Evolutionary conservation across 1,139 yeast species (phyloP), one percentile per base, ranked within the genome.

Genomic region (Yamadazyma kanchanaburiensis): DNA sequence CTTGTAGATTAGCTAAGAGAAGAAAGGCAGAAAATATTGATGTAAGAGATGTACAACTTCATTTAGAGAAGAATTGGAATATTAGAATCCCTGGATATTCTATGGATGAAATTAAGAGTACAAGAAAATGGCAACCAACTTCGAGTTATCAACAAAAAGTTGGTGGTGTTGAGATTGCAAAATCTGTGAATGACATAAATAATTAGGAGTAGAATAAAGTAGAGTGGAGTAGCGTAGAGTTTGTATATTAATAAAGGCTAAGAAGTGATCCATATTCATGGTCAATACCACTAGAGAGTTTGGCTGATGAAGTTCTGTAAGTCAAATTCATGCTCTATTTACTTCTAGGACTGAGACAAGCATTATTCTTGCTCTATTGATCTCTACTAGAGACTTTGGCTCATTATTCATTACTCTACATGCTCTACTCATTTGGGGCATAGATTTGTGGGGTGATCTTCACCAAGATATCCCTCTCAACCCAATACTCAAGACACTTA

Each of bases 41-140:
- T 47, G 86, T 85, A 12, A 79, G 81, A 47, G 98, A 91, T 54
- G 76, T 94, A 30, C 98, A 91, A 58, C 61, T 91, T 35, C 96
- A 91, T 54, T 65, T 91, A 46, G 98, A 94, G 49, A 77, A 89
- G 44, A 91, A 89, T 53, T 91, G 97, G 97, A 89, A 89, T 53
- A 86, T 91, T 38, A 74, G 95, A 44, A 76, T 91, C 17, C 97
- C 98, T 0, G 98, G 98, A 2, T 87, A 80, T 55, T 77, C 94
- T 12, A 77, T 87, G 44, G 98, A 91, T 57, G 97, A 89, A 49
- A 82, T 89, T 27, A 72, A 95, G 45, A 77, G 86, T 39, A 81
- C 87, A 15, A 70, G 95, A 44, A 83, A 84, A 53, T 80, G 88
- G 74, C 80, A 73, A 32, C 91, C 96, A 3, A 79, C 85, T 24